These are phyloP conservation scores for Schoenoplectus tabernaemontani DNA, from an alignment of 202 grass and related monocot species.

Conservation along the genomic window DNA sequence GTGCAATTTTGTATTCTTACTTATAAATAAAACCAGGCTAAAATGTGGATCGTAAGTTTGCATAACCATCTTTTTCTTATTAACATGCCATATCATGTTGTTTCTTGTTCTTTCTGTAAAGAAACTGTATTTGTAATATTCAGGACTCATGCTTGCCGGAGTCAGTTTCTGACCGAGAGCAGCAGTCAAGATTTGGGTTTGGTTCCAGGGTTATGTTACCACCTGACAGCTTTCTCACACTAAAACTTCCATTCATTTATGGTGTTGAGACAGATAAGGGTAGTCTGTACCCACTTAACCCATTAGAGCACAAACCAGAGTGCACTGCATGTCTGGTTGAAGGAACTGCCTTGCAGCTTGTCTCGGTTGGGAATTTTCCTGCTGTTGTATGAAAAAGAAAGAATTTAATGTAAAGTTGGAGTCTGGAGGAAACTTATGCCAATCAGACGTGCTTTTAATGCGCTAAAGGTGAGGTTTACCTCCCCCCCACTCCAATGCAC, in stretches of 20 bases:
- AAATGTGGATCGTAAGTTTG: not conserved
- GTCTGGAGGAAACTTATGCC: constrained; percentile 11
- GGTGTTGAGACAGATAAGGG: constrained; percentile 55
- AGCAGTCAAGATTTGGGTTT: constrained; percentile 58
- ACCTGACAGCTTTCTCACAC: constrained; percentile 83
- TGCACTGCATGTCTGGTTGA: constrained; percentile 77
- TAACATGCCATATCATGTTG: not conserved
- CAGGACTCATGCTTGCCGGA: constrained; percentile 71
- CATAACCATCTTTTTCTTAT: not conserved
- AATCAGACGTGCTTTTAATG: constrained; percentile 20
- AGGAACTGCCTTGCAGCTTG: constrained; percentile 72
- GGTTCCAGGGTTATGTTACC: constrained; percentile 69
- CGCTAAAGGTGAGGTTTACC: not conserved
- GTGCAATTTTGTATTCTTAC: not conserved
- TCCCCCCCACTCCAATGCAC: not conserved
- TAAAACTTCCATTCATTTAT: constrained; percentile 91
- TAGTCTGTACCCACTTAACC: constrained; percentile 44
- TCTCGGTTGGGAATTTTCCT: constrained; percentile 42
- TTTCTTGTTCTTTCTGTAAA: not conserved
- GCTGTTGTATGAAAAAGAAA: constrained; percentile 8
- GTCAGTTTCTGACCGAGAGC: constrained; percentile 46
- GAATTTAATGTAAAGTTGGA: constrained; percentile 13
- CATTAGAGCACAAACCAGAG: constrained; percentile 59
- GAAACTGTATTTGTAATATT: constrained; percentile 18
- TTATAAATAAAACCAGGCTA: not conserved